Evolutionary conservation across 805 yeast species (phyloP).

Genomic region (Candida bentonensis): DNA sequence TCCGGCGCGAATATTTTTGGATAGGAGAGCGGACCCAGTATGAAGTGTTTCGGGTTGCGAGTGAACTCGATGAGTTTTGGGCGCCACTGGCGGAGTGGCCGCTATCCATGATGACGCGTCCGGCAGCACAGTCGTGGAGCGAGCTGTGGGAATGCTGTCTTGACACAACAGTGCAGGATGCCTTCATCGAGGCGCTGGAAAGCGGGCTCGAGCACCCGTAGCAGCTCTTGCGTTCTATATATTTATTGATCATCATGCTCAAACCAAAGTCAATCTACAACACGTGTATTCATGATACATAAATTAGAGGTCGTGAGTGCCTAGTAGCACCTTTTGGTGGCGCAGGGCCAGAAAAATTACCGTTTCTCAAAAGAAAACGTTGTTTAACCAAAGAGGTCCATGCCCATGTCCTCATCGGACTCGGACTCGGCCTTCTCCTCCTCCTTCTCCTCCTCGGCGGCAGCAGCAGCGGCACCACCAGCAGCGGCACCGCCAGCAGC

Average conservation of each 20-base stretch:
- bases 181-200: background rate
- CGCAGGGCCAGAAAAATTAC: no score
- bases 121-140: background rate
- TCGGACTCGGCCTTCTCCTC: constrained; percentile 41
- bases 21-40: background rate
- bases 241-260: no score
- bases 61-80: background rate
- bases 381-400: constrained; percentile 78
- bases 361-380: no score
- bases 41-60: background rate
- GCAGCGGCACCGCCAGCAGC: constrained; percentile 48
- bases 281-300: background rate
- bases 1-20: background rate
- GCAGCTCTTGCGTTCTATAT: no score
- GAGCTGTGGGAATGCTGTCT: background rate
- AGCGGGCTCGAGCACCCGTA: no score
- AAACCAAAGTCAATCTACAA: no score
- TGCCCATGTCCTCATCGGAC: constrained; percentile 82
- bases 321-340: no score
- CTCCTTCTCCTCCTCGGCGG: constrained; percentile 39
- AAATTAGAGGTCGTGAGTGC: background rate
- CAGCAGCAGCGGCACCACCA: constrained; percentile 52
- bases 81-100: background rate
- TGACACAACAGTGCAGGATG: background rate
- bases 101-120: background rate